phyloP scores from a whole-genome alignment of 805 yeast genomes.

The Saccharomycopsis amapae region DNA sequence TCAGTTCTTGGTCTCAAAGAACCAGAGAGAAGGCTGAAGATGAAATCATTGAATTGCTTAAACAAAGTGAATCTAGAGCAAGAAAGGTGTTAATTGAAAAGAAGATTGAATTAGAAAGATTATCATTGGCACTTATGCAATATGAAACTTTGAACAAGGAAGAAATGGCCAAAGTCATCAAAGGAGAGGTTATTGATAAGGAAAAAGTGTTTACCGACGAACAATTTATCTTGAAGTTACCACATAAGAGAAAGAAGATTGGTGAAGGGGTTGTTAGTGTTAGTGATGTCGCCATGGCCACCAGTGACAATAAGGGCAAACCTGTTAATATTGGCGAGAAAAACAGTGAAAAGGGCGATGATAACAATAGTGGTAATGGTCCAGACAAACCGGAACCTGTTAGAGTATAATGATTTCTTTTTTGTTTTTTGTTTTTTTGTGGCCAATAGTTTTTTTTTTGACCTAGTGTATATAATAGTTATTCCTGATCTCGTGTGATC shows the following conservation, averaged over 20 bases:
- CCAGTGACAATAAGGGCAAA: too few relatives aligned
- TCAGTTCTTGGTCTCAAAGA: constrained; percentile 92
- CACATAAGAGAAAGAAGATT: constrained; percentile 24
- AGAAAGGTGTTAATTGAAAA: constrained; percentile 55
- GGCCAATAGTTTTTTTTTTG: too few relatives aligned
- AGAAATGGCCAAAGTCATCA: constrained; percentile 81
- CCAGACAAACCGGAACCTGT: too few relatives aligned
- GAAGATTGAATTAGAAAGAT: constrained; percentile 65
- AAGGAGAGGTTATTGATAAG: constrained; percentile 69
- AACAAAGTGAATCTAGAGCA: constrained; percentile 75
- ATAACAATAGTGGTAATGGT: too few relatives aligned
- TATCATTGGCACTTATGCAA: constrained; percentile 90
- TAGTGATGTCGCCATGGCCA: too few relatives aligned
- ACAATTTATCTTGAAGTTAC: constrained; percentile 57
- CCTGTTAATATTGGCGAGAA: too few relatives aligned
- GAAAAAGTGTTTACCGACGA: constrained; percentile 68
- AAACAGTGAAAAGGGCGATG: too few relatives aligned
- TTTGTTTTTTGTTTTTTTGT: too few relatives aligned
- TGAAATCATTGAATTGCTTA: constrained; percentile 72
- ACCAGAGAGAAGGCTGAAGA: constrained; percentile 87
- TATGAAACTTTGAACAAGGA: constrained; percentile 90
- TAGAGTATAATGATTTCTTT: too few relatives aligned
- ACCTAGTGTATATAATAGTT: too few relatives aligned
- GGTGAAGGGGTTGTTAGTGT: too few relatives aligned
- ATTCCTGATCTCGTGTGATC: too few relatives aligned